phyloP scores from a whole-genome alignment of 2,329 filamentous ascomycete species.

The Ceratocystis colombiana region DNA sequence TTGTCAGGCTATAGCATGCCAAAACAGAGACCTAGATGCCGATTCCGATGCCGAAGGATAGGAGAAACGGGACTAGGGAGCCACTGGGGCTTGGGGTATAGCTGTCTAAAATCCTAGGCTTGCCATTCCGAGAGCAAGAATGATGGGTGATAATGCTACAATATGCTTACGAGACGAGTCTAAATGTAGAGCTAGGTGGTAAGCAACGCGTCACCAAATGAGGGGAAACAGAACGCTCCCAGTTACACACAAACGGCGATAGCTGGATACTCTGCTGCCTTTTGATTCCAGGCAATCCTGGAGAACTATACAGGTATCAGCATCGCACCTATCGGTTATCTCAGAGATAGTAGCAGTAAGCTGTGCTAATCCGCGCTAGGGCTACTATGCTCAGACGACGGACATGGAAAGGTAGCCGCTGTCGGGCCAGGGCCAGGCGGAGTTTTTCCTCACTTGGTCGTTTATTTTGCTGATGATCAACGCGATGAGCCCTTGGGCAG shows the following conservation, averaged over 20 bases:
- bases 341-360: neutral
- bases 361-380: too few species aligned
- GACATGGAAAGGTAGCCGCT: neutral
- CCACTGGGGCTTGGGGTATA: neutral
- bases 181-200: neutral
- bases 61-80: neutral
- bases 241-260: too few species aligned
- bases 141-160: neutral
- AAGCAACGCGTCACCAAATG: neutral
- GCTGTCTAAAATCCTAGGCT: neutral
- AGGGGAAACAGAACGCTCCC: neutral
- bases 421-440: neutral
- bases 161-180: constrained; percentile 1
- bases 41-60: neutral
- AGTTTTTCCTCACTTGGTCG: neutral
- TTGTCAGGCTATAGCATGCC: neutral
- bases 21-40: neutral
- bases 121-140: neutral
- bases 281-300: neutral
- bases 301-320: neutral
- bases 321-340: neutral
- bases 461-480: neutral
- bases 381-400: neutral
- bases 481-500: neutral
- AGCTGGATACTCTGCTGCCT: neutral